Evolutionary conservation across 352 stramenopile species (phyloP), one percentile per base, ranked within the genome.

Genomic region (Lagenidium sp.): DNA sequence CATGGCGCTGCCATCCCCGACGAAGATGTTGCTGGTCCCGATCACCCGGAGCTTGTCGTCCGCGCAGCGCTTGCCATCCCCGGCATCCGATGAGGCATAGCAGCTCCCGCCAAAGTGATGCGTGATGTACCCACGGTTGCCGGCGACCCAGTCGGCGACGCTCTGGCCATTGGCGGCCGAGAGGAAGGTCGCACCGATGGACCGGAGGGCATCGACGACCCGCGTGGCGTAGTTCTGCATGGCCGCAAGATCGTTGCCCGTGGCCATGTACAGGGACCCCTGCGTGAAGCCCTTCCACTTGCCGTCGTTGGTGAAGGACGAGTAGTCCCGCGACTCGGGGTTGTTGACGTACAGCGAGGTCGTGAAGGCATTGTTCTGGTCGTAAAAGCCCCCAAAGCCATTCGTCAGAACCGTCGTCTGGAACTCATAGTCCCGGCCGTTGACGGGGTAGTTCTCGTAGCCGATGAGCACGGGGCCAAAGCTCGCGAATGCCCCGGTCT

Each of bases 21-120:
- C 57, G 34, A 82, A 86, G 22, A 85, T 53, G 57, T 89, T 86
- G 36, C 32, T 63, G 2, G 71, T 85, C 19, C 73, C 77, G 12
- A 85, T 21, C 5, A 89, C 69, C 0, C 57, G 57, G 35, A 86
- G 41, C 47, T 77, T 81, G 5, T 71, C 53, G 25, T 85, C 77
- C 0, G 71, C 73, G 24, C 71, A 86, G 7, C 70, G 73, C 36
- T 72, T 69, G 4, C 46, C 29, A 36, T 75, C 68, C 4, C 36
- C 34, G 0, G 60, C 22, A 22, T 89, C 62, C 2, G n/a, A 55
- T 4, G 73, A 89, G 3, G 62, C 53, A 54, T 85, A 85, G 65
- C 77, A 86, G 43, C 56, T 80, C 36, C 73, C 74, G 15, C 69
- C 74, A 47, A 80, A 89, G 53, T 89, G 76, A 45, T 85, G 58